Evolutionary conservation across 2,329 filamentous ascomycete species (phyloP), one percentile per base, ranked within the genome.

Genomic region (Penicillium sp.): DNA sequence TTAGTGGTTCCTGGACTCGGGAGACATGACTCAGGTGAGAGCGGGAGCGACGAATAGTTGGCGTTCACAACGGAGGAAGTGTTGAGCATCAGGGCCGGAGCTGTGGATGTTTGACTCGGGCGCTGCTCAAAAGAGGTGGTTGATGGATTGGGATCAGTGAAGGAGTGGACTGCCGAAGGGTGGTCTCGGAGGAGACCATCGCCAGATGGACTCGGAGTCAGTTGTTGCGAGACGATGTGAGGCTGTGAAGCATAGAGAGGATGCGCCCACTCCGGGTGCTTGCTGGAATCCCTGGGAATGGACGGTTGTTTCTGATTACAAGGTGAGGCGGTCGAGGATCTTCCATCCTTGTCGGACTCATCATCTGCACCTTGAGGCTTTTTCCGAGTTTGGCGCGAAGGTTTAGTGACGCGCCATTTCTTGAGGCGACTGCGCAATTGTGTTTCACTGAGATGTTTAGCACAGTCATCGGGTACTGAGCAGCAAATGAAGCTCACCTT

Each of bases 381-480:
- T 65, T 75, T 76, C 47, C 74, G 70, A 47, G 68, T 72, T 54
- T 76, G 74, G 14, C 74, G 74, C 21, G 73, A 76, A n/a, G 74
- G 73, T 55, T 77, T 77, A 52, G 73, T 77, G 34, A 77, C 74
- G 18, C 75, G 67, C 75, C 75, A 77, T 66, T 76, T 77, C 71
- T 77, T 77, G 43, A 77, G 56, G 50, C 73, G 68, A 54, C 75
- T 77, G 51, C 75, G 73, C 52, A 76, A 57, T 61, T 77, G 75
- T n/a, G 74, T 77, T 62, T 77, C 75, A 64, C 75, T 77, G 52
- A 6, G 21, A 16, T 42, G 11, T 6, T 24, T 24, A 33, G 6
- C 31, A 13, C 5, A 10, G 13, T 13, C 14, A n/a, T 37, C n/a
- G n/a, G 16, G 42, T 39, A 18, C 50, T n/a, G 21, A 14, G 26